Conservation (phyloP, 2,329 filamentous ascomycete species). For the Alternaria consortialis region DNA sequence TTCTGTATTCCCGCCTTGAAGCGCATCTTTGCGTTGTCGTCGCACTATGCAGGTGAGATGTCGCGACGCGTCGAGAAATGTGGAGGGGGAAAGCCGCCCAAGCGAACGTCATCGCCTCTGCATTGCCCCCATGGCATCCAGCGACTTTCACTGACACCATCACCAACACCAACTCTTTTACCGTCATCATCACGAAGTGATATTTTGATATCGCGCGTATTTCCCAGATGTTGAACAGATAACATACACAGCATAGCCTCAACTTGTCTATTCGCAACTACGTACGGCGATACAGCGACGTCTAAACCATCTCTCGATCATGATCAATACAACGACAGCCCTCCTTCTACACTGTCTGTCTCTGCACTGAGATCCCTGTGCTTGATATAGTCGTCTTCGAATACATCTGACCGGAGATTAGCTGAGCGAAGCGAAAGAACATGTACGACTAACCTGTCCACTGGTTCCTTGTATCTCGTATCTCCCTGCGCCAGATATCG, state of each 20-base stretch:
- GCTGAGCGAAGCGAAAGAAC: background rate
- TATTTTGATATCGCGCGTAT: background rate
- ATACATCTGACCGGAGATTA: slow-evolving; percentile 26
- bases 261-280: background rate
- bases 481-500: slow-evolving; percentile 27
- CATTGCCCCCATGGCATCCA: background rate
- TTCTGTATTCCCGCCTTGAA: slow-evolving; percentile 64
- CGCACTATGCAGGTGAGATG: slow-evolving; percentile 23
- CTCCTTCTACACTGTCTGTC: slow-evolving; percentile 9
- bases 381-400: slow-evolving; percentile 32
- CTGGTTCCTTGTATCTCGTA: slow-evolving; percentile 39
- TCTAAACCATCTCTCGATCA: background rate
- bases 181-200: background rate
- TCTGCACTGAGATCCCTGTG: slow-evolving; percentile 22
- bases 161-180: background rate
- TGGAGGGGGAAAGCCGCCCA: slow-evolving; percentile 15
- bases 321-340: background rate
- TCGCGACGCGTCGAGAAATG: slow-evolving; percentile 29
- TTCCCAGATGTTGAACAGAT: background rate
- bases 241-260: background rate
- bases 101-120: slow-evolving; percentile 12
- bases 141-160: background rate
- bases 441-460: slow-evolving; percentile 25
- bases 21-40: slow-evolving; percentile 53
- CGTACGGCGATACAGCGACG: background rate